These are phyloP conservation scores for Gaultheria prostrata DNA, from an alignment of 148 eudicot genomes.

Conservation along the genomic window DNA sequence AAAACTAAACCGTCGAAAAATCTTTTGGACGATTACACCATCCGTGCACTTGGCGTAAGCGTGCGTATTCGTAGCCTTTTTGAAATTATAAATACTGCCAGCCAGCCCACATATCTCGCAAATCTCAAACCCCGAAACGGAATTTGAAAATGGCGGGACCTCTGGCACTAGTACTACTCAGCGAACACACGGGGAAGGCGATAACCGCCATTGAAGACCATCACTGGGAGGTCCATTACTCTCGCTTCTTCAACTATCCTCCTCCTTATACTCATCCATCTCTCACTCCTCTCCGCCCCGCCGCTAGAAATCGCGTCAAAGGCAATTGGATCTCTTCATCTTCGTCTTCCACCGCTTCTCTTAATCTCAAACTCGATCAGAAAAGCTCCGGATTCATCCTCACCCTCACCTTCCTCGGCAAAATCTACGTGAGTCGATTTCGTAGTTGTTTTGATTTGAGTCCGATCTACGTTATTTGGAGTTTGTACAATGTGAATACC, in stretches of 20 bases:
- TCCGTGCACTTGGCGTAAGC: too few relatives aligned
- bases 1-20: too few relatives aligned
- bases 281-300: conserved; percentile 16
- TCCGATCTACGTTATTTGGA: background rate
- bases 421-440: conserved; percentile 34
- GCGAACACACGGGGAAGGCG: background rate
- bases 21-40: too few relatives aligned
- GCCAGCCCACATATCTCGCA: too few relatives aligned
- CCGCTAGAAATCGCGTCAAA: conserved; percentile 11
- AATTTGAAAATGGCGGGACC: conserved; percentile 59
- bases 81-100: too few relatives aligned
- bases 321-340: conserved; percentile 49
- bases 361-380: conserved; percentile 32
- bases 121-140: background rate
- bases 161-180: conserved; percentile 9
- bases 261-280: conserved; percentile 20
- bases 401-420: conserved; percentile 34
- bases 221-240: conserved; percentile 45
- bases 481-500: background rate
- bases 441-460: background rate
- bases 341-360: conserved; percentile 26
- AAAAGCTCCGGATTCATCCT: conserved; percentile 27
- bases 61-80: too few relatives aligned
- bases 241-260: conserved; percentile 50
- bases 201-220: conserved; percentile 19